Evolutionary conservation across 75 land plant species (phyloP).

Genomic region (Pinus tabuliformis): DNA sequence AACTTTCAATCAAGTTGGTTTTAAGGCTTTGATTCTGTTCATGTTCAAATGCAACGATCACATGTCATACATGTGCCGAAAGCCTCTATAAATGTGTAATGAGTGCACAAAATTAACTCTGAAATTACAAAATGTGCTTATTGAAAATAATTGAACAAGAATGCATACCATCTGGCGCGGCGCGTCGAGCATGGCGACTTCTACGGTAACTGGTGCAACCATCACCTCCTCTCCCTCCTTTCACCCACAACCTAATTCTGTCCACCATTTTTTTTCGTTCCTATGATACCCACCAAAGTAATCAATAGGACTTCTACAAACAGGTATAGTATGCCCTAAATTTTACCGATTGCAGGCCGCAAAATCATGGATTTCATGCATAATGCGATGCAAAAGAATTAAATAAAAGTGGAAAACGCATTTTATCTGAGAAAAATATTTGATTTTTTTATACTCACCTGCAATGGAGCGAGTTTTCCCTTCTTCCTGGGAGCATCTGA

Average conservation of each 20-base stretch:
- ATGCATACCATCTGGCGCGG: conserved; percentile 76
- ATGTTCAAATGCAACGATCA: not conserved
- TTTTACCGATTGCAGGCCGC: not conserved
- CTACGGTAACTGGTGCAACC: conserved; percentile 87
- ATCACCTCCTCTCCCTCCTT: conserved; percentile 91
- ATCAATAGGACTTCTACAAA: not conserved
- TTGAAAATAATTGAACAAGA: not conserved
- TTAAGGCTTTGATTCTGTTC: not conserved
- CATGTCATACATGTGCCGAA: not conserved
- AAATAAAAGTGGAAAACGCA: not conserved
- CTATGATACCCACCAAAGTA: conserved; percentile 18
- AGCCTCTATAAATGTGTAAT: not conserved
- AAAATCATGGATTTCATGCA: not conserved
- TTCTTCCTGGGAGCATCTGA: conserved; percentile 1
- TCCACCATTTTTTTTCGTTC: conserved; percentile 88
- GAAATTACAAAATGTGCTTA: no score
- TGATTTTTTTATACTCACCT: not conserved
- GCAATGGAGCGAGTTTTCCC: conserved; percentile 10
- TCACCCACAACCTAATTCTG: conserved; percentile 63
- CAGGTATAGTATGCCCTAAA: not conserved
- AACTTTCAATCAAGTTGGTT: no score
- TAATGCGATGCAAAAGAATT: not conserved
- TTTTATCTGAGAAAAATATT: not conserved
- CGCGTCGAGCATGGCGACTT: conserved; percentile 67
- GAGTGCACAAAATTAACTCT: no score